These are phyloP conservation scores for Neocallimastix lanati DNA, from an alignment of 192 early-diverging fungal species.

Conservation along the genomic window DNA sequence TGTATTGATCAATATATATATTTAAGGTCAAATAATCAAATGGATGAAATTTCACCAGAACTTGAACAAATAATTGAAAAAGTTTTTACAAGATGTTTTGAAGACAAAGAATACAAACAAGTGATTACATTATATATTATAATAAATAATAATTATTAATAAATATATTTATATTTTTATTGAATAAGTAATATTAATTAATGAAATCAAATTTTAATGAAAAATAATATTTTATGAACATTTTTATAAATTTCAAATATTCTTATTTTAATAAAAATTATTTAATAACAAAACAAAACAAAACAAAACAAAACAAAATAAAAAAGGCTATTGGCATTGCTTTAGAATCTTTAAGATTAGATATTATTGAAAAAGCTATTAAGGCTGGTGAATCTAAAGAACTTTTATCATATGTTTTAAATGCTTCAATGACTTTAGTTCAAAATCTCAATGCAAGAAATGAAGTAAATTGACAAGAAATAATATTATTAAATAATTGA, in stretches of 20 bases:
- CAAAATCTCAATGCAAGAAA: conserved; percentile 62
- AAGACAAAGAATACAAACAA: conserved; percentile 69
- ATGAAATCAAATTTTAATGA: too few species aligned
- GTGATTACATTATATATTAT: conserved; percentile 1
- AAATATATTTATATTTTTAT: too few species aligned
- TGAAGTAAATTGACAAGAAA: conserved; percentile 29
- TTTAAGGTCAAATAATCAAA: conserved; percentile 28
- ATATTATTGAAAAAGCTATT: conserved; percentile 74
- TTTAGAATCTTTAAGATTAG: conserved; percentile 74
- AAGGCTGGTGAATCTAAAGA: conserved; percentile 42
- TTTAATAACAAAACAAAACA: neutral
- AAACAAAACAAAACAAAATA: too few species aligned
- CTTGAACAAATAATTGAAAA: conserved; percentile 79
- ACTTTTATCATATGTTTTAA: conserved; percentile 71
- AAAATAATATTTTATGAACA: too few species aligned
- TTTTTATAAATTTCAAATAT: too few species aligned
- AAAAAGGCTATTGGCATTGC: conserved; percentile 81
- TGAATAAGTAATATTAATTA: too few species aligned
- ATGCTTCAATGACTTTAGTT: conserved; percentile 68
- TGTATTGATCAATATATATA: conserved; percentile 91
- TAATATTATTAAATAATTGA: too few species aligned
- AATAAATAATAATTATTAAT: too few species aligned
- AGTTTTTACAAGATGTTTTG: conserved; percentile 86
- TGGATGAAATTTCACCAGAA: conserved; percentile 49
- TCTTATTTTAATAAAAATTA: too few species aligned